Percentiles rank a stretch among this genome's conserved stretches.
Conservation (phyloP, 2,329 filamentous ascomycete genomes). For the Botrytis fragariae region DNA sequence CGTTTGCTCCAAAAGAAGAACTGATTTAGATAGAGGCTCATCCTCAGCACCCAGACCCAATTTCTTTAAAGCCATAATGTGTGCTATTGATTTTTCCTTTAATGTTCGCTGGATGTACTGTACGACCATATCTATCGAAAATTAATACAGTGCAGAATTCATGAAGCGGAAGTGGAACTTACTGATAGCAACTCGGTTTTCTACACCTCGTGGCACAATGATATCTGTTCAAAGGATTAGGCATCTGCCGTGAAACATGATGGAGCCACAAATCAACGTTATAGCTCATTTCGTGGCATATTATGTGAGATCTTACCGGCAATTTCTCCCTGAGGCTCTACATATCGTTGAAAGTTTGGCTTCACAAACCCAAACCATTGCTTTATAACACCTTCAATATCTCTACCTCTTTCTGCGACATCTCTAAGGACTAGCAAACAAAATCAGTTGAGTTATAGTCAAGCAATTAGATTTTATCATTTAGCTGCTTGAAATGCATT, state of each 20-base stretch:
- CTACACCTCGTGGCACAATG: constrained; percentile 90
- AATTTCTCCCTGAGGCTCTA: constrained; percentile 85
- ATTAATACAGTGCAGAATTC: neutral
- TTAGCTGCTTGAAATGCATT: neutral
- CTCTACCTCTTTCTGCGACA: constrained; percentile 82
- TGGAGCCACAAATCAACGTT: neutral
- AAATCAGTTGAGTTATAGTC: constrained; percentile 16
- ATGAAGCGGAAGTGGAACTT: constrained; percentile 36
- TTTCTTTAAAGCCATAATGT: constrained; percentile 74
- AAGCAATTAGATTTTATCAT: neutral
- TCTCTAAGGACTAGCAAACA: constrained; percentile 63
- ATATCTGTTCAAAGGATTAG: constrained; percentile 57
- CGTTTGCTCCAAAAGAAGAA: constrained; percentile 71
- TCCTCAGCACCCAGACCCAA: constrained; percentile 71
- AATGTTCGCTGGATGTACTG: constrained; percentile 89
- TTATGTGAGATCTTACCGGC: constrained; percentile 58
- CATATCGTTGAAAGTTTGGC: constrained; percentile 91
- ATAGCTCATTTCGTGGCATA: neutral
- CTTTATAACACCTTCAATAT: constrained; percentile 94
- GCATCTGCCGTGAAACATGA: neutral
- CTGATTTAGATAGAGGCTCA: constrained; percentile 70
- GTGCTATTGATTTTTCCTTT: constrained; percentile 77
- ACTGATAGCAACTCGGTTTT: constrained; percentile 90
- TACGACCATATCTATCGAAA: constrained; percentile 74
- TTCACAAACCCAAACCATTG: constrained; percentile 98